A percentile compares a stretch with the other conserved stretches of the same genome.
Evolutionary conservation across 2,329 filamentous ascomycete species (phyloP).

Genomic region (Aspergillus versicolor): DNA sequence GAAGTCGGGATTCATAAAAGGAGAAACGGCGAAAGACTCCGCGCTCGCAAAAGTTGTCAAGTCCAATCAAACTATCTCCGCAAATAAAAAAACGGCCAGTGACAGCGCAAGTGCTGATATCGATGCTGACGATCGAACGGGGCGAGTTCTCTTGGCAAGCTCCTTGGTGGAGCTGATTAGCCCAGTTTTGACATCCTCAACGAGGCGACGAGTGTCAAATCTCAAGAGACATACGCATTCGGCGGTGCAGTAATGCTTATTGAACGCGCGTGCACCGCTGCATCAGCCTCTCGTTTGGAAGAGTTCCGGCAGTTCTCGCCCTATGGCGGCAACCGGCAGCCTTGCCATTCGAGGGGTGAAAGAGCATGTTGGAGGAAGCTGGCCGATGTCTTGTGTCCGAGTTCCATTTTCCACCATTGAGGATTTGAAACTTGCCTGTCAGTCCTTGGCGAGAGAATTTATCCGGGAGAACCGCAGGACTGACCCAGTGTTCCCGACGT

Average conservation of each 20-base stretch:
- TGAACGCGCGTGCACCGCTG: too few relatives aligned
- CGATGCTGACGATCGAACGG: conserved; percentile 21
- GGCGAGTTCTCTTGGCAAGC: conserved; percentile 26
- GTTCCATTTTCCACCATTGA: conserved; percentile 2
- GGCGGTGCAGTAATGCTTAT: background rate
- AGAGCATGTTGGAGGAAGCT: background rate
- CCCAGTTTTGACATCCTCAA: conserved; percentile 6
- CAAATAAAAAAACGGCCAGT: conserved; percentile 12
- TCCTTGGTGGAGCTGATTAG: conserved; percentile 22
- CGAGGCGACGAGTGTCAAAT: background rate
- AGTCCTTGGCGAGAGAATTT: conserved; percentile 4
- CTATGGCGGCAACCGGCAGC: background rate
- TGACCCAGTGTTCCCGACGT: background rate
- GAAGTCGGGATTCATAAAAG: background rate
- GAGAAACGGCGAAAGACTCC: conserved; percentile 13
- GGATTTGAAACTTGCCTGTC: background rate
- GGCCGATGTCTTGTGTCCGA: background rate
- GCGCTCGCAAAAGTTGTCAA: conserved; percentile 6
- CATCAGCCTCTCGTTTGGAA: background rate
- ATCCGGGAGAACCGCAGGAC: too few relatives aligned
- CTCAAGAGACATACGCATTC: background rate
- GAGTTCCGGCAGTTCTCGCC: background rate
- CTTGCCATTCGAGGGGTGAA: background rate
- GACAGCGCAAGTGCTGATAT: conserved; percentile 24
- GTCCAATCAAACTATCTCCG: conserved; percentile 12